Evolutionary conservation across 2,329 filamentous ascomycete genomes (phyloP), one percentile per base, ranked within the genome.

Genomic region (Zymoseptoria passerinii): DNA sequence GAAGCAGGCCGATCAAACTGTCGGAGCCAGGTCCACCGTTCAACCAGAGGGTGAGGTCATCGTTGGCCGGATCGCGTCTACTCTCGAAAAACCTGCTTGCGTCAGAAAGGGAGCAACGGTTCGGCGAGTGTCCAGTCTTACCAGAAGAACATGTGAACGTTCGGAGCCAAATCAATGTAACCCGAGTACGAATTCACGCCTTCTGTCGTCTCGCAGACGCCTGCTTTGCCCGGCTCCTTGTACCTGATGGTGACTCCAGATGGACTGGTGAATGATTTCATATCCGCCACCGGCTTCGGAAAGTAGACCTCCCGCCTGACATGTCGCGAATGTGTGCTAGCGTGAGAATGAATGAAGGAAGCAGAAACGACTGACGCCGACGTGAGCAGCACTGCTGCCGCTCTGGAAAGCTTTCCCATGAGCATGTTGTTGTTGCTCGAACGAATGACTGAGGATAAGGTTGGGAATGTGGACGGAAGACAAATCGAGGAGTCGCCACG

Each of bases 21-120:
- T 78, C 80, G 9, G 76, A 76, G 77, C 4, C 83, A 5, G 83
- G 83, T 0, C 84, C 83, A 44, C 81, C 81, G 58, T 81, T 81
- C 66, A 87, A 77, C 80, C 82, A 87, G 28, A 85, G 79, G 0
- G 81, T 80, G 28, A 86, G 71, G 1, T 83, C 83, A 4, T 82
- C 82, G 50, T 78, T 75, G 8, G 68, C 64, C 1, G 82, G 76
- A 64, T 78, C 74, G 3, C 80, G 75, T 9, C 81, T 75, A 4
- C 82, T 75, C 63, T 85, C 82, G 65, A 86, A 81, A 66, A 84
- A 86, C 81, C 83, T 44, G 35, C n/a, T 4, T 16, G n/a, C 35
- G 84, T 72, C 86, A 87, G 71, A 85, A 86, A 49, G 81, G 84
- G 77, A 10, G 62, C 55, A 44, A 48, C n/a, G 8, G 4, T 23